Percentiles rank a stretch among this genome's conserved stretches.
Conservation (phyloP, 1,139 yeast species). For the Candida anutae region DNA sequence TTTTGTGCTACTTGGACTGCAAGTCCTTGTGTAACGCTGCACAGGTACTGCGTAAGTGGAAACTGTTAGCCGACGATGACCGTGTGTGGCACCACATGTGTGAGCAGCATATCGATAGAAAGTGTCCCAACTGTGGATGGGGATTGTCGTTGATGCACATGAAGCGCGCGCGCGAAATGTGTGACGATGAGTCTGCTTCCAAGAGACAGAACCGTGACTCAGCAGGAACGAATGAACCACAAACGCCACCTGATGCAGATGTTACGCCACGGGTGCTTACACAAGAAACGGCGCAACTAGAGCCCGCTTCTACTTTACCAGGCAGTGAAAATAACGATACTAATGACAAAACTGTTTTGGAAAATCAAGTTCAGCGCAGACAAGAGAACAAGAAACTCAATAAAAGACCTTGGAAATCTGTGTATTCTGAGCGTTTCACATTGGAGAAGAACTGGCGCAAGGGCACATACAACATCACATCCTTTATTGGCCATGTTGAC, state of each 20-base stretch:
- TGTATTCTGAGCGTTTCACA: slow-evolving; percentile 81
- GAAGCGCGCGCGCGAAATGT: slow-evolving; percentile 57
- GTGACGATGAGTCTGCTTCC: slow-evolving; percentile 21
- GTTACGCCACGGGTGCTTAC: no score
- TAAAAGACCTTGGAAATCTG: slow-evolving; percentile 88
- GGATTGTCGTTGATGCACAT: slow-evolving; percentile 88
- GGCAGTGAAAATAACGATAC: neutral
- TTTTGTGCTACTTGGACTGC: slow-evolving; percentile 84
- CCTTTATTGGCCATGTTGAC: slow-evolving; percentile 77
- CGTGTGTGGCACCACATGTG: slow-evolving; percentile 98
- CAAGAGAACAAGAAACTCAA: slow-evolving; percentile 1
- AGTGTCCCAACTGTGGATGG: slow-evolving; percentile 99
- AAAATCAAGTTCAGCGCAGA: neutral
- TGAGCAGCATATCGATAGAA: slow-evolving; percentile 93
- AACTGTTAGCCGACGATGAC: slow-evolving; percentile 86
- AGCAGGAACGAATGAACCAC: slow-evolving; percentile 1
- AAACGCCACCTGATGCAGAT: no score
- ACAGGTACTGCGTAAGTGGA: slow-evolving; percentile 84
- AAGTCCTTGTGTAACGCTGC: slow-evolving; percentile 89
- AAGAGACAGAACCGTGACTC: slow-evolving; percentile 22
- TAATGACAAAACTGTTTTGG: neutral
- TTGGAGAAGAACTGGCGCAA: slow-evolving; percentile 94
- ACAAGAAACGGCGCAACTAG: neutral
- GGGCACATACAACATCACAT: slow-evolving; percentile 58
- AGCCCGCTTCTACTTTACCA: neutral